Evolutionary conservation across 139 green algal genomes (phyloP), one percentile per base, ranked within the genome.

Genomic region (Chlamydomonas applanata): DNA sequence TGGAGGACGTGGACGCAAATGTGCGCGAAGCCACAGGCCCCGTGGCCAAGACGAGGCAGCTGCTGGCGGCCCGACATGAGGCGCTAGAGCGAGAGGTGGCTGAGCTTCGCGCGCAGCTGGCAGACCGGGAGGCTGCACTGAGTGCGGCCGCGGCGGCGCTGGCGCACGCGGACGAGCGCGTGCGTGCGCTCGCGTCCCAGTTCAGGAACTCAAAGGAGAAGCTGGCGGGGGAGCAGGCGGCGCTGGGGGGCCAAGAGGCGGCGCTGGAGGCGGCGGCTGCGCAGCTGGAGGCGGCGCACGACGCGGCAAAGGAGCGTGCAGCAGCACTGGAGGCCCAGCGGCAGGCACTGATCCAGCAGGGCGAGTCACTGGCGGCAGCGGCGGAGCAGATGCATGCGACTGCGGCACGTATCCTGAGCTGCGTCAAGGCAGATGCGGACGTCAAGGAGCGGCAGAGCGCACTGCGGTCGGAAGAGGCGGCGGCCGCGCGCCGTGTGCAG

Each of bases 341-440:
- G 4, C 59, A 66, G n/a, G 59, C 59, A 27, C 59, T 66, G 59
- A 49, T n/a, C 40, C 40, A 49, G 40, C 40, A n/a, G n/a, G n/a
- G n/a, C n/a, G n/a, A n/a, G n/a, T n/a, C n/a, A n/a, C n/a, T n/a
- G n/a, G 54, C 14, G 16, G 54, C 25, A 25, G 59, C 59, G 4
- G 17, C 59, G 4, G 4, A 27, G 59, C 25, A 35, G 59, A n/a
- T 66, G 59, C 17, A 4, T 3, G 59, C 25, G n/a, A 66, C 29
- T n/a, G 59, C 59, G 3, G 59, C 4, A 25, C 59, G n/a, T 25
- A 66, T 66, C 59, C 24, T 66, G 59, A 35, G 11, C n/a, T 4
- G 59, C 4, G 59, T 36, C 4, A 27, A n/a, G 27, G 24, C 59
- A 25, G 59, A 66, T 25, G 11, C 11, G 59, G 59, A 35, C 4